Percentiles rank a stretch among this genome's conserved stretches.
These are phyloP conservation scores for Dimocarpus longan DNA, from an alignment of 345 rosid species.

Conservation along the genomic window DNA sequence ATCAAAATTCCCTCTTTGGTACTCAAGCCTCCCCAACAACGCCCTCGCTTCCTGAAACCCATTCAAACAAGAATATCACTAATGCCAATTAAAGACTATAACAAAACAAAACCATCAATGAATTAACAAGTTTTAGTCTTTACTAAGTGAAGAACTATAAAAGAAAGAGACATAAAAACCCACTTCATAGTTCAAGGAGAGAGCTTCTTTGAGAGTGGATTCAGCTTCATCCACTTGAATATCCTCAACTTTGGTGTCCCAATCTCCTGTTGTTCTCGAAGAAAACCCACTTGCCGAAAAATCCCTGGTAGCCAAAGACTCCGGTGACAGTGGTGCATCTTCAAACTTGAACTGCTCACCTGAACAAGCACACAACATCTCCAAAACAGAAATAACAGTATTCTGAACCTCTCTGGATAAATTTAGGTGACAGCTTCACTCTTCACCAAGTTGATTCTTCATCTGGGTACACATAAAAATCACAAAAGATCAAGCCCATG, in stretches of 20 bases:
- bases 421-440: conserved; percentile 11
- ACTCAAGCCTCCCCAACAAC: conserved; percentile 89
- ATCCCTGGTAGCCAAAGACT: conserved; percentile 89
- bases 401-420: background rate
- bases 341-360: conserved; percentile 92
- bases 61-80: conserved; percentile 17
- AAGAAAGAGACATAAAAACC: conserved; percentile 2
- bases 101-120: background rate
- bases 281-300: conserved; percentile 89
- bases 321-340: conserved; percentile 88
- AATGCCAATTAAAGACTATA: background rate
- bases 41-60: conserved; percentile 90
- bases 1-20: conserved; percentile 86
- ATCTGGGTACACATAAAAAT: conserved; percentile 7
- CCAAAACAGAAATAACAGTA: conserved; percentile 1
- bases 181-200: conserved; percentile 96
- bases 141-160: background rate
- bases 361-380: conserved; percentile 96
- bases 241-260: conserved; percentile 84
- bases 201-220: conserved; percentile 94
- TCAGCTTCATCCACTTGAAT: conserved; percentile 91
- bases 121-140: background rate
- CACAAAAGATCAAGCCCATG: background rate
- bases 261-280: conserved; percentile 67
- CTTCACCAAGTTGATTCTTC: conserved; percentile 12